A percentile compares a stretch with the other conserved stretches of the same genome.
Evolutionary conservation across 805 yeast species (phyloP).

Genomic region (Saturnispora dispora): DNA sequence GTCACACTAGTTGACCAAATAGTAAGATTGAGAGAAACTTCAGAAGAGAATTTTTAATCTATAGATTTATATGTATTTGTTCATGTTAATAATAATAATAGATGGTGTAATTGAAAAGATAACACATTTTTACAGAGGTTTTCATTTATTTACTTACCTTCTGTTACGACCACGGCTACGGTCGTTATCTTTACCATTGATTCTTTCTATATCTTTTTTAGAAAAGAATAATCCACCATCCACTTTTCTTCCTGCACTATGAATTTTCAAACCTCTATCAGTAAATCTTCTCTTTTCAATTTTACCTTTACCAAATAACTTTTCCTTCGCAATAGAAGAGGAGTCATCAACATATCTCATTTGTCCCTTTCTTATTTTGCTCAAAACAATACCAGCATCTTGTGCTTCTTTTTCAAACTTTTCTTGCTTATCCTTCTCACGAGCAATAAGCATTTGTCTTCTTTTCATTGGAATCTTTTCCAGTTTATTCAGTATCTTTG

Average conservation of each 20-base stretch:
- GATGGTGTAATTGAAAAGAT: neutral
- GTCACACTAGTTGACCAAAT: constrained; percentile 44
- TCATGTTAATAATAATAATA: neutral
- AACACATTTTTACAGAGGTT: neutral
- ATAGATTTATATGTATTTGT: neutral
- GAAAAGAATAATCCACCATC: constrained; percentile 70
- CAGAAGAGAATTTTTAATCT: constrained; percentile 13
- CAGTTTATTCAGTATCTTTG: constrained; percentile 31
- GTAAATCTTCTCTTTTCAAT: constrained; percentile 33
- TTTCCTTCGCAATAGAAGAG: constrained; percentile 43
- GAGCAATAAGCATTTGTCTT: constrained; percentile 68
- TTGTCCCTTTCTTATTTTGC: constrained; percentile 60
- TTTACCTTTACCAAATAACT: constrained; percentile 41
- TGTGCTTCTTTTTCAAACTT: constrained; percentile 68
- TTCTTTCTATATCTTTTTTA: constrained; percentile 51
- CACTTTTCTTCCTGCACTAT: constrained; percentile 68
- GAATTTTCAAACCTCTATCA: constrained; percentile 71
- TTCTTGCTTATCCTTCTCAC: constrained; percentile 36
- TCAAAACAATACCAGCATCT: constrained; percentile 84
- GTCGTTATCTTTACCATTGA: constrained; percentile 14
- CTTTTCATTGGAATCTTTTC: constrained; percentile 85
- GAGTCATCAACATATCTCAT: constrained; percentile 45
- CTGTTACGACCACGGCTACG: neutral
- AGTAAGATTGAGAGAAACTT: constrained; percentile 42
- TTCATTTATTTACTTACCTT: neutral